Evolutionary conservation across 441 rosid species (phyloP).

Genomic region (Aquilaria agallochum): DNA sequence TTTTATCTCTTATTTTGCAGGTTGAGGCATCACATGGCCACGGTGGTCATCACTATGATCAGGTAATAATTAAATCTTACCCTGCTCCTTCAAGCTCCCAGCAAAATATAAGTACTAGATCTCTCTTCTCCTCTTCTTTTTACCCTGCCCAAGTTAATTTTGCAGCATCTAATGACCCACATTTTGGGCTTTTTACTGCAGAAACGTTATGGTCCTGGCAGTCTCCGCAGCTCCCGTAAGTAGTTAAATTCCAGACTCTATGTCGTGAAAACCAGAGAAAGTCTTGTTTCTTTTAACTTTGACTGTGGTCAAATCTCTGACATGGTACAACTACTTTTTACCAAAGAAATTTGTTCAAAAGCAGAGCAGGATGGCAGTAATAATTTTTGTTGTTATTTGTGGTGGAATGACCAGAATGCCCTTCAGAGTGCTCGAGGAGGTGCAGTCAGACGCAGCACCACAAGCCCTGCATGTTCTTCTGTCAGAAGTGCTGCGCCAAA

Average conservation of each 20-base stretch:
- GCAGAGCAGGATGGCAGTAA: not conserved
- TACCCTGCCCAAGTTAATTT: not conserved
- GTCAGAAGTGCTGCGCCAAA: slow-evolving; percentile 79
- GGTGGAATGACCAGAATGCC: slow-evolving; percentile 53
- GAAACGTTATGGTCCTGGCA: slow-evolving; percentile 50
- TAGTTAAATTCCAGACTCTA: not conserved
- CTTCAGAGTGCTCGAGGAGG: slow-evolving; percentile 59
- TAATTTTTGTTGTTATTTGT: not conserved
- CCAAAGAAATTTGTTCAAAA: not conserved
- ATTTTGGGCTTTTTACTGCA: slow-evolving; percentile 16
- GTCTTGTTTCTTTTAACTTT: not conserved
- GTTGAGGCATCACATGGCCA: slow-evolving; percentile 46
- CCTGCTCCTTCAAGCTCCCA: no score
- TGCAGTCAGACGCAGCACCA: slow-evolving; percentile 69
- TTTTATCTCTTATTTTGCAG: slow-evolving; percentile 17
- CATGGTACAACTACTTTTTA: not conserved
- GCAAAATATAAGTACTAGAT: no score
- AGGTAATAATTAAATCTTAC: slow-evolving; percentile 17
- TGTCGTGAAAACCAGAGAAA: no score
- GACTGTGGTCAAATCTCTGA: slow-evolving; percentile 16
- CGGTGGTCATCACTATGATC: slow-evolving; percentile 49
- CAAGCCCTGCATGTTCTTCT: slow-evolving; percentile 79
- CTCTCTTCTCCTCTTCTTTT: not conserved
- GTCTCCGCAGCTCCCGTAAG: slow-evolving; percentile 56
- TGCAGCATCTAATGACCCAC: not conserved